Base-by-base conservation (phyloP, 2,329 filamentous ascomycete species). In the Exophiala mesophila region DNA sequence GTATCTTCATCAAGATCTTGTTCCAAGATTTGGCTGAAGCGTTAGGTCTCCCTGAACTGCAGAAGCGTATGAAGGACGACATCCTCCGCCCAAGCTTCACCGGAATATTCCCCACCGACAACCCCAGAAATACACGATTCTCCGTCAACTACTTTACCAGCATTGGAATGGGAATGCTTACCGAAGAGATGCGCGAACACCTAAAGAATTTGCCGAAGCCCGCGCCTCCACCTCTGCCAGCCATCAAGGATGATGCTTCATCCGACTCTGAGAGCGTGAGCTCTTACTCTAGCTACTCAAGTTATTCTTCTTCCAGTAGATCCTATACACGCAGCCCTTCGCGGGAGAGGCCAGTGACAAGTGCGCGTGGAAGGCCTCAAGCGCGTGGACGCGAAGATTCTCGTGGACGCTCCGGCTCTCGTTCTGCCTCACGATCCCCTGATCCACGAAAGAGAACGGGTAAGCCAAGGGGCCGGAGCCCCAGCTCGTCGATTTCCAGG, bases 101-200 rank as follows among this genome's bases (percentile, higher is more conserved):
- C 28, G 90, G 90, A 20, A 70, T 98, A 31, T 97, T 98, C 73
- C 92, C 92, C 0, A 83, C 73, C 47, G 89, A 97, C 62, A 87
- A 88, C 58, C 80, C 88, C 17, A 82, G 86, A 60, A 92, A 96
- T 65, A 88, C 89, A 28, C 82, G 90, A 40, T 98, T 98, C 72
- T 87, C 89, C 37, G 95, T 98, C 80, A 98, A 98, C 68, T 98
- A 96, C 74, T 97, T 98, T 64, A 98, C 92, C 7, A 92, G 88
- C 58, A 94, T 98, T 57, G 88, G 89, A 45, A 94, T 98, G 85
- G 92, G 92, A 61, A 80, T 79, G 17, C 75, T 98, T 49, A 98
- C 92, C 2, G 92, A 98, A 61, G 85, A 88, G 54, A 94, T 96
- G 88, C 82, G 92, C 63, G 87, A 94, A 58, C 81, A 83, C 60